Conservation (phyloP, 306 rosid species). For the Vigna reflexopilosa region DNA sequence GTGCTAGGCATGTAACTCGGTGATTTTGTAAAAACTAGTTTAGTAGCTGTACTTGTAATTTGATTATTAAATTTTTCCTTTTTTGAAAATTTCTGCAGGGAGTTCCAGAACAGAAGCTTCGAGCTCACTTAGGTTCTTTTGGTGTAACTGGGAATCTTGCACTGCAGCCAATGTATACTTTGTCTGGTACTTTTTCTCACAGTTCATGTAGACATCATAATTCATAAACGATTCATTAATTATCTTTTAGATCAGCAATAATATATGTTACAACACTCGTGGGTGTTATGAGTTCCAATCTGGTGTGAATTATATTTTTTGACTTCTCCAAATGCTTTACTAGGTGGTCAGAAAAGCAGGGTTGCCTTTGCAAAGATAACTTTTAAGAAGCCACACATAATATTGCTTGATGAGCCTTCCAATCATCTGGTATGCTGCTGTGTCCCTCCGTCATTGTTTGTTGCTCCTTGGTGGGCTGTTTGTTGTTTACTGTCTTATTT, state of each 20-base stretch:
- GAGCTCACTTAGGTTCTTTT: constrained; percentile 92
- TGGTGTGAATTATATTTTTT: constrained; percentile 25
- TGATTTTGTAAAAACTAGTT: constrained; percentile 13
- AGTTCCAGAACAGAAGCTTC: constrained; percentile 98
- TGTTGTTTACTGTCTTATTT: constrained; percentile 20
- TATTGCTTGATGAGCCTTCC: constrained; percentile 98
- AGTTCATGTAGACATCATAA: constrained; percentile 5
- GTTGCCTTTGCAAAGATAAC: constrained; percentile 99
- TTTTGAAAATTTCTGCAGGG: constrained; percentile 65
- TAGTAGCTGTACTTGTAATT: constrained; percentile 31
- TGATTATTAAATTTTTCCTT: constrained; percentile 35
- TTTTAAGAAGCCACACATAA: constrained; percentile 96
- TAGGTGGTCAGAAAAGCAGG: constrained; percentile 99
- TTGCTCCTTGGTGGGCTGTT: constrained; percentile 19
- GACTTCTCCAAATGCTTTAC: constrained; percentile 40
- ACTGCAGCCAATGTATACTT: constrained; percentile 98
- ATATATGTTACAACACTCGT: not conserved
- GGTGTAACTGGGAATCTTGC: constrained; percentile 99
- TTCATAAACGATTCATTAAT: not conserved
- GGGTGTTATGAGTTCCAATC: constrained; percentile 23
- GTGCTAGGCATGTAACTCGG: constrained; percentile 9
- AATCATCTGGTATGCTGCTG: constrained; percentile 81
- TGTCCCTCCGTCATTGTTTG: constrained; percentile 31
- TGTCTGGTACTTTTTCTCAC: constrained; percentile 71
- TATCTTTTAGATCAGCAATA: constrained; percentile 5